Evolutionary conservation across 2,329 filamentous ascomycete species (phyloP).

Genomic region (Ramularia endophylla): DNA sequence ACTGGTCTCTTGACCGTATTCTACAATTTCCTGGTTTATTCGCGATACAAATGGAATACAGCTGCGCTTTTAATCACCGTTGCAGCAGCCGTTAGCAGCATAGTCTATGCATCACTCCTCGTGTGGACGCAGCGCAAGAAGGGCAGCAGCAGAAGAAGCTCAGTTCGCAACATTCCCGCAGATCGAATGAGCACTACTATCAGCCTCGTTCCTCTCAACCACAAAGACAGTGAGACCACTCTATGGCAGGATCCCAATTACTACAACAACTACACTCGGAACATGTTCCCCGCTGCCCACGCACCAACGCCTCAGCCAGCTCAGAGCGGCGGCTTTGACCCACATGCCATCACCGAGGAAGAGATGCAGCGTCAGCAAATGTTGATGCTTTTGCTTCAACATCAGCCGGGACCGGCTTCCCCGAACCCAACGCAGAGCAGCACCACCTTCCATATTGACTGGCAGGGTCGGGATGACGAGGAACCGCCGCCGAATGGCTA

Average conservation of each 20-base stretch:
- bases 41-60: constrained; percentile 37
- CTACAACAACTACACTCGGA: constrained; percentile 41
- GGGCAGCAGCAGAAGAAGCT: constrained; percentile 3
- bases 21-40: constrained; percentile 42
- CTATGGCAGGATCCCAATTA: constrained; percentile 33
- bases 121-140: constrained; percentile 37
- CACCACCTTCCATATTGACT: constrained; percentile 39
- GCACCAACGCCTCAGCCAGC: constrained; percentile 12
- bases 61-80: constrained; percentile 39
- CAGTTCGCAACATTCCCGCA: constrained; percentile 15
- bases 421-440: constrained; percentile 30
- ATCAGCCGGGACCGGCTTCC: constrained; percentile 13
- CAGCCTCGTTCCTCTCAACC: not conserved
- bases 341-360: constrained; percentile 39
- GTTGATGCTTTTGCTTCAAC: constrained; percentile 39
- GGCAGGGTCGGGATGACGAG: constrained; percentile 26
- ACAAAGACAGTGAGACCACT: constrained; percentile 12
- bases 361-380: constrained; percentile 47
- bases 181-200: not conserved
- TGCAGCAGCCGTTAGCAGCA: constrained; percentile 34
- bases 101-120: constrained; percentile 39
- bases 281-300: constrained; percentile 40
- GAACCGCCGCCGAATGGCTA: constrained; percentile 6
- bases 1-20: constrained; percentile 44
- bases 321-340: constrained; percentile 23